A percentile compares a stretch with the other conserved stretches of the same genome.
Conservation (phyloP, 306 rosid genomes). For the Nissolia schottii region DNA sequence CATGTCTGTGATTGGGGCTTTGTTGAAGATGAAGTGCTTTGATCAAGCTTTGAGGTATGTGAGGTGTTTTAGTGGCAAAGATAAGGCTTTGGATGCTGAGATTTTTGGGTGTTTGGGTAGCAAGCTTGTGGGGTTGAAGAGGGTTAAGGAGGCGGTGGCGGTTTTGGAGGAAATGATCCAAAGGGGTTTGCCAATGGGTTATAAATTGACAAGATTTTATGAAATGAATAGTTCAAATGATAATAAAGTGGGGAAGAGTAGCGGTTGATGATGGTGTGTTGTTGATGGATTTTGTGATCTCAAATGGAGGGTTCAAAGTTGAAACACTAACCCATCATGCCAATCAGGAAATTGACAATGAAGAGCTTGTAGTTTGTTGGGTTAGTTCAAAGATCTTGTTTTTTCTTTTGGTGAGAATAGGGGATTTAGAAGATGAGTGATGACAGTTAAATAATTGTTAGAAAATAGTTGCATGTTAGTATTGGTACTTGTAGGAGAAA, state of each 20-base stretch:
- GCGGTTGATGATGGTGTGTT: not conserved
- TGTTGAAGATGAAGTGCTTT: conserved; percentile 20
- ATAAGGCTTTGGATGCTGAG: conserved; percentile 34
- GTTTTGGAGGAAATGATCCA: conserved; percentile 45
- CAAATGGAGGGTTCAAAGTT: too few species aligned
- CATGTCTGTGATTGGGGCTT: conserved; percentile 27
- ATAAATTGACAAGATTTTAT: conserved; percentile 31
- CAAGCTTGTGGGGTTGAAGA: conserved; percentile 31
- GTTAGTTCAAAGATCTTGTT: too few species aligned
- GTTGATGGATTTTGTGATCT: too few species aligned
- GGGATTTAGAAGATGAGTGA: too few species aligned
- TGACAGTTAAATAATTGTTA: too few species aligned
- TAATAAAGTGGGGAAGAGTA: not conserved
- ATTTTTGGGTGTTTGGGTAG: conserved; percentile 43
- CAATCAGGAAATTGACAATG: too few species aligned
- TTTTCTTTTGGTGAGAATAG: too few species aligned
- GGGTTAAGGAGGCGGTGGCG: conserved; percentile 28
- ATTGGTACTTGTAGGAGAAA: not conserved
- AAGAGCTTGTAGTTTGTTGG: too few species aligned
- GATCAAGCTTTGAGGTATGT: conserved; percentile 42
- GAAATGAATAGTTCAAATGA: not conserved
- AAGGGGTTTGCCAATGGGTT: conserved; percentile 34
- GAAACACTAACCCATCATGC: too few species aligned
- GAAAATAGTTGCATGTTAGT: not conserved
- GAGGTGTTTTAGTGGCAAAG: conserved; percentile 35